Conservation (phyloP, 371 early-diverging fungal species). For the Rhizopus microsporus region DNA sequence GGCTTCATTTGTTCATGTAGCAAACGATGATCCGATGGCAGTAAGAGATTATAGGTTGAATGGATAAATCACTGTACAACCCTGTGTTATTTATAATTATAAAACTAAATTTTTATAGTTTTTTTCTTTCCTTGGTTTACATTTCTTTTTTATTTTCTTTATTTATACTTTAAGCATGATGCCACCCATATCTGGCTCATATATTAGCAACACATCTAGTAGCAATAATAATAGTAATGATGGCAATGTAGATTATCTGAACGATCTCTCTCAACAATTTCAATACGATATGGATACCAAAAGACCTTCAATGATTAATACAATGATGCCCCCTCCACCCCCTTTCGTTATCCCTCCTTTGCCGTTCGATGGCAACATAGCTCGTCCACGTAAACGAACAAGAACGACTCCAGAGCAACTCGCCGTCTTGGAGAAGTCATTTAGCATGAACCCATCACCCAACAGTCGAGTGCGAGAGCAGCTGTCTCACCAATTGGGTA, state of each 20-base stretch:
- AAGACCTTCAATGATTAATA: conserved; percentile 1
- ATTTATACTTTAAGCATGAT: background rate
- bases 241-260: background rate
- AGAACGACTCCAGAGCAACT: conserved; percentile 75
- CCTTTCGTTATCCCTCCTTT: conserved; percentile 8
- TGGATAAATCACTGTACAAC: conserved; percentile 22
- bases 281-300: background rate
- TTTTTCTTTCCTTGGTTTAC: conserved; percentile 5
- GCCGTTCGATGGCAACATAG: conserved; percentile 17
- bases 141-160: conserved; percentile 1
- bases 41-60: background rate
- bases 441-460: conserved; percentile 72
- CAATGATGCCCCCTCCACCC: conserved; percentile 20
- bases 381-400: conserved; percentile 62
- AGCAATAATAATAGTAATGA: background rate
- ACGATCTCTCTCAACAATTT: background rate
- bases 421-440: conserved; percentile 71
- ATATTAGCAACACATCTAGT: background rate
- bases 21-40: background rate
- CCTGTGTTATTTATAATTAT: conserved; percentile 10
- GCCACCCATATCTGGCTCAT: background rate
- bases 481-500: conserved; percentile 83
- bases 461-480: conserved; percentile 81
- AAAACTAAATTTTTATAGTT: conserved; percentile 6
- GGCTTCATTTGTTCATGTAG: too few relatives aligned